Conservation (phyloP, 2,329 filamentous ascomycete genomes). For the Pseudogymnoascus sp. region DNA sequence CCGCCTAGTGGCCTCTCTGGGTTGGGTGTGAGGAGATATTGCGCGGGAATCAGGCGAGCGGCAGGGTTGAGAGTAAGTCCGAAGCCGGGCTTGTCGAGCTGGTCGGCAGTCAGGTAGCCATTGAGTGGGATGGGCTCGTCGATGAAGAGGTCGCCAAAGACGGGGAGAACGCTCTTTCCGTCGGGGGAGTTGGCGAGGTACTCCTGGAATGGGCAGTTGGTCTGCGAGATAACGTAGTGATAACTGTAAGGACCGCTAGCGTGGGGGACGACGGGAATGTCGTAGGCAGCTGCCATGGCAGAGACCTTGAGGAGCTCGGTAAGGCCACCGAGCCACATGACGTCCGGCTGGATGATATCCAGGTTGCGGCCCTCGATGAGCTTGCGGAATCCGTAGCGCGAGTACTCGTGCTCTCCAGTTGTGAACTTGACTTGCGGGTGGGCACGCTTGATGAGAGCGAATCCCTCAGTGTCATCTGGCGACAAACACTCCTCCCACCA, state of each 20-base stretch:
- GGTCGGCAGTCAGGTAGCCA: conserved; percentile 70
- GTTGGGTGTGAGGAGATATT: conserved; percentile 62
- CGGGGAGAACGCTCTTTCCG: conserved; percentile 79
- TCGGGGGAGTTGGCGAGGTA: conserved; percentile 91
- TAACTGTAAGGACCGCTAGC: conserved; percentile 92
- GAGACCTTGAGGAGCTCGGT: conserved; percentile 86
- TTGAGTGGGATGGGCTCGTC: conserved; percentile 84
- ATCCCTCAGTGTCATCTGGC: conserved; percentile 87
- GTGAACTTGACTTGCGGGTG: conserved; percentile 90
- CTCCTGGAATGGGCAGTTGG: conserved; percentile 91
- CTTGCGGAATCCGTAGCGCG: conserved; percentile 88
- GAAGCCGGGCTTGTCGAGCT: conserved; percentile 84
- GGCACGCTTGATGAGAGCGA: conserved; percentile 80
- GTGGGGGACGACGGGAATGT: conserved; percentile 91
- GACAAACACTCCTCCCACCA: conserved; percentile 96
- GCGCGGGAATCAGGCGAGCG: conserved; percentile 65
- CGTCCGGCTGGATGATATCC: conserved; percentile 90
- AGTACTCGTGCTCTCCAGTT: conserved; percentile 93
- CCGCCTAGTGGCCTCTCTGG: conserved; percentile 39
- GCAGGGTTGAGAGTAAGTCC: conserved; percentile 78
- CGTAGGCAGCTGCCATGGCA: conserved; percentile 83
- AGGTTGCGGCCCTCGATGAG: conserved; percentile 84
- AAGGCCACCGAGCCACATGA: conserved; percentile 94
- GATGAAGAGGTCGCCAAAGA: conserved; percentile 83
- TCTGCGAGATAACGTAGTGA: conserved; percentile 89